These are phyloP conservation scores for Petunia hybrid DNA, from an alignment of 305 asterid genomes.

Conservation along the genomic window DNA sequence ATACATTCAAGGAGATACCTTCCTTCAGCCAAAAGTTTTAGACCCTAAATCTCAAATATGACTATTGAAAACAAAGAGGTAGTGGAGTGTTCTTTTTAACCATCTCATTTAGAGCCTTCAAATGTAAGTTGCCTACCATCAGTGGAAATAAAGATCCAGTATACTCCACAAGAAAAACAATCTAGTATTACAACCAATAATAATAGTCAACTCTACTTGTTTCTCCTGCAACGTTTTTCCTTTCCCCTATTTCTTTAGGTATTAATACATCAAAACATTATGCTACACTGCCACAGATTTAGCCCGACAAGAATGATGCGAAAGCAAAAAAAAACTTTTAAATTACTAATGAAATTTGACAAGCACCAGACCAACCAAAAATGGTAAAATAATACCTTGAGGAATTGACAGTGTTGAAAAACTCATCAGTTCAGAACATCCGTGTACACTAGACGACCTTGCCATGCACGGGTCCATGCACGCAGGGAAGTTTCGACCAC, in stretches of 20 bases:
- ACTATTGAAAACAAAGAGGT: neutral
- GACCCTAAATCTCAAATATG: neutral
- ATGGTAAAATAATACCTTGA: constrained; percentile 50
- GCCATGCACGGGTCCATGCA: constrained; percentile 70
- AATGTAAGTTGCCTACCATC: neutral
- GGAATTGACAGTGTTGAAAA: constrained; percentile 54
- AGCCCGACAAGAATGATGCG: neutral
- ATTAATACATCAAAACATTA: neutral
- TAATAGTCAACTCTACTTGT: neutral
- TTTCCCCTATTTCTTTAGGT: neutral
- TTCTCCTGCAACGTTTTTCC: too few species aligned
- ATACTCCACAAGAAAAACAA: neutral
- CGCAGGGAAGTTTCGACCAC: constrained; percentile 49
- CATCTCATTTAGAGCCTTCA: neutral
- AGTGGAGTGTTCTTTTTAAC: neutral
- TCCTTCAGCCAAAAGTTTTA: neutral
- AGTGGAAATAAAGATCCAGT: neutral
- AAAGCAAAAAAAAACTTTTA: neutral
- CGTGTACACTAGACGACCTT: constrained; percentile 81
- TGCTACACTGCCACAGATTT: neutral
- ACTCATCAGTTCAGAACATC: constrained; percentile 69
- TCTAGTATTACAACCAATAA: neutral
- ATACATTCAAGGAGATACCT: neutral
- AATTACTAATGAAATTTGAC: neutral
- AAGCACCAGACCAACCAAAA: neutral